Base-by-base conservation (phyloP, 2,329 filamentous ascomycete genomes). In the Curvularia sp. region DNA sequence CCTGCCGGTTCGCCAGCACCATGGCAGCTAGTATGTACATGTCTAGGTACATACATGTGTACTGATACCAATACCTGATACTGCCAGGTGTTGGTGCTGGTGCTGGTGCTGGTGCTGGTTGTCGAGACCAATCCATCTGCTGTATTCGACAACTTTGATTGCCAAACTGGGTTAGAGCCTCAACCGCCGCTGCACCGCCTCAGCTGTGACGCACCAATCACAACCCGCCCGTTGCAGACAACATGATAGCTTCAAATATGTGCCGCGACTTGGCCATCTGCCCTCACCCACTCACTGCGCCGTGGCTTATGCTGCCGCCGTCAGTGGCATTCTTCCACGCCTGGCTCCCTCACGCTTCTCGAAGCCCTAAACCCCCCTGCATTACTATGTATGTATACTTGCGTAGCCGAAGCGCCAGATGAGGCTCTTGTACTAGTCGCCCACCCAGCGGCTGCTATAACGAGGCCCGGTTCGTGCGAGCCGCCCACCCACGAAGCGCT, bases 161-260 rank as follows among this genome's bases (percentile, higher is more conserved):
- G 38, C 38, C 38, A 12, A 23, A 21, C 12, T 2, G 5, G 23
- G 39, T 13, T 21, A 42, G 39, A 23, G 18, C 27, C 38, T 61
- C 69, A 67, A 53, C 64, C 72, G 63, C 68, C 70, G 68, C 69
- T 69, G 69, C 71, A 72, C 70, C 66, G 71, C 71, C 71, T 70
- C 70, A 57, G 27, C 50, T 53, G 21, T 52, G 10, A 27, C 45
- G 5, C n/a, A 49, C 60, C 64, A 66, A 66, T 65, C 48, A 62
- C 50, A 13, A 18, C 27, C 39, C 53, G 49, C 13, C 13, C 15
- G 13, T 6, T 36, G 15, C 32, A 36, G 32, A 36, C 32, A 36
- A 3, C 32, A 36, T 5, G 30, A 34, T 12, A 15, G n/a, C 32
- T n/a, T 36, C 32, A 2, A n/a, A n/a, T n/a, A 36, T n/a, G 1